These are phyloP conservation scores for Halophytophthora polymorphica DNA, from an alignment of 352 stramenopile genomes.

Conservation along the genomic window DNA sequence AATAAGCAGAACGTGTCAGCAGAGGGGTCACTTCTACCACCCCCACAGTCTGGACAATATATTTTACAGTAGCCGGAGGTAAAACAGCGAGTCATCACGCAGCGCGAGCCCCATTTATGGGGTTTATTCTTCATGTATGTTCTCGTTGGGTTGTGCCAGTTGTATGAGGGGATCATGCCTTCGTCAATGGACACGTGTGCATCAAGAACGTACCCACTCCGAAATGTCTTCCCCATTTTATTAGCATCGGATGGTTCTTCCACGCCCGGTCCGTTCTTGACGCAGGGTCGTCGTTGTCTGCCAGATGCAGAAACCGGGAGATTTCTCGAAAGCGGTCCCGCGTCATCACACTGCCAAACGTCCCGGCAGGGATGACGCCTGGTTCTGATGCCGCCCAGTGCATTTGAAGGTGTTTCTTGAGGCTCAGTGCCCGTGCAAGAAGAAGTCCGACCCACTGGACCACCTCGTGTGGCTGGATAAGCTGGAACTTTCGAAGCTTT, in stretches of 20 bases:
- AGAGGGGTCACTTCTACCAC: neutral
- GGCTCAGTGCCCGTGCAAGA: neutral
- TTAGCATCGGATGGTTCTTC: slow-evolving; percentile 6
- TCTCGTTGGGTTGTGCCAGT: slow-evolving; percentile 7
- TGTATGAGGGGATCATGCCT: slow-evolving; percentile 6
- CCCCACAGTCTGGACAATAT: slow-evolving; percentile 7
- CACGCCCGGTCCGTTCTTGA: slow-evolving; percentile 1
- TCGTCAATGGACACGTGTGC: slow-evolving; percentile 9
- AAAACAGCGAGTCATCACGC: slow-evolving; percentile 14
- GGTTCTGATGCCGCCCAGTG: neutral
- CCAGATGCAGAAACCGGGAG: slow-evolving; percentile 10
- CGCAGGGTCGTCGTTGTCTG: neutral
- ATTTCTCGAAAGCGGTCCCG: slow-evolving; percentile 8
- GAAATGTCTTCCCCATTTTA: slow-evolving; percentile 8
- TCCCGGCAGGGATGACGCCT: neutral
- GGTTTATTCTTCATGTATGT: slow-evolving; percentile 7
- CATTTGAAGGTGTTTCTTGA: neutral
- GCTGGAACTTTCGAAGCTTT: neutral
- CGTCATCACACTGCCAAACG: slow-evolving; percentile 4
- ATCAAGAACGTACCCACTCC: slow-evolving; percentile 1
- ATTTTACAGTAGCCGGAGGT: slow-evolving; percentile 14
- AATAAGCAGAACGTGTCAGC: neutral
- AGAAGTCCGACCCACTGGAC: slow-evolving; percentile 5
- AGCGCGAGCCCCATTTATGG: slow-evolving; percentile 8
- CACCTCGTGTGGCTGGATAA: slow-evolving; percentile 6